Evolutionary conservation across 805 yeast genomes (phyloP).

Genomic region (Yamadazyma phyllophila): DNA sequence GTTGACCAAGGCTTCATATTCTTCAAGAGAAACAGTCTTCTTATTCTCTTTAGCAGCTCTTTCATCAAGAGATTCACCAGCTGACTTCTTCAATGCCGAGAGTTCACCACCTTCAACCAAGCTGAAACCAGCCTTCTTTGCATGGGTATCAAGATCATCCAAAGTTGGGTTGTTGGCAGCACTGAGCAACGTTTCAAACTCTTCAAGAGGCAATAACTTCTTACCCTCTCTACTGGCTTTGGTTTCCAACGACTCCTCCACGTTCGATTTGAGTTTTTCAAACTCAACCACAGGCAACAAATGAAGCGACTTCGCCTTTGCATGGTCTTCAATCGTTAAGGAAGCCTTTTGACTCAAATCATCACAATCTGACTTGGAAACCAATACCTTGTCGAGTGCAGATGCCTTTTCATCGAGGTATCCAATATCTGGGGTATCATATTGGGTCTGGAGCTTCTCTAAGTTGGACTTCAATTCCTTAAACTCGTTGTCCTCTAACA

Average conservation of each 20-base stretch:
- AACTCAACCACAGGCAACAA: conserved; percentile 3
- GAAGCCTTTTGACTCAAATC: conserved; percentile 10
- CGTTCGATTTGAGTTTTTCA: not conserved
- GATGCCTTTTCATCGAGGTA: conserved; percentile 2
- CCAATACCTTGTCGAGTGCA: conserved; percentile 9
- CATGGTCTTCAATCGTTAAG: conserved; percentile 14
- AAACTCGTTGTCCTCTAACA: conserved; percentile 8
- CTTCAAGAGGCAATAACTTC: conserved; percentile 1
- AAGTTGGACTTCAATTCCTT: conserved; percentile 12
- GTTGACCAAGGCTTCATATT: conserved; percentile 7
- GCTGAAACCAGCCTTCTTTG: not conserved
- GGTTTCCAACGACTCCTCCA: conserved; percentile 8
- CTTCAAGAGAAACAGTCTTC: conserved; percentile 9
- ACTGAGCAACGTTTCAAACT: conserved; percentile 11
- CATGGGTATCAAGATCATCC: conserved; percentile 1
- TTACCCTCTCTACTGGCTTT: conserved; percentile 8
- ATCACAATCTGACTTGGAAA: conserved; percentile 17
- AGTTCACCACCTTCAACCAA: not conserved
- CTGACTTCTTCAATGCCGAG: not conserved
- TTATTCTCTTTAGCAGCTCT: conserved; percentile 17
- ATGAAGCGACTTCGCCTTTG: conserved; percentile 1
- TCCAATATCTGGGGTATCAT: not conserved
- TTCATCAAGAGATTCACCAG: conserved; percentile 13
- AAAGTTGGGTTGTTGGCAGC: conserved; percentile 1
- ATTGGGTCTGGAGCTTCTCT: conserved; percentile 2